These are phyloP conservation scores for Nepenthes gracilis DNA, from an alignment of 148 eudicot species.

Conservation along the genomic window DNA sequence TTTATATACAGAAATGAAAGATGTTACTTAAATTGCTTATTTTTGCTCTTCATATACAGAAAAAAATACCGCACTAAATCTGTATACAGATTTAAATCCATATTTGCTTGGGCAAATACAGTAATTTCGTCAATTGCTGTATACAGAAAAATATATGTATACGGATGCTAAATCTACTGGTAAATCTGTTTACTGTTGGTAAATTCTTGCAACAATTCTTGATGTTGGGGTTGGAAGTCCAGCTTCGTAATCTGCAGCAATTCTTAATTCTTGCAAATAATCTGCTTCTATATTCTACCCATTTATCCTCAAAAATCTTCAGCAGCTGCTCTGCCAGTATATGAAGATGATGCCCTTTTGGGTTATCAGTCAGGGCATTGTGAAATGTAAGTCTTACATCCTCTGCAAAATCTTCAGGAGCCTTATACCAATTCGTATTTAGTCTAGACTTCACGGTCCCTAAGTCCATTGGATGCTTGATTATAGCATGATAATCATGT, in stretches of 20 bases:
- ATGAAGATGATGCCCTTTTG: constrained; percentile 81
- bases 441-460: constrained; percentile 86
- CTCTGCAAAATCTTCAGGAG: constrained; percentile 76
- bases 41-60: too few species aligned
- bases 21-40: too few species aligned
- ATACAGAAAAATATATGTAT: too few species aligned
- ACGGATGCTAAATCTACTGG: too few species aligned
- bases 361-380: constrained; percentile 90
- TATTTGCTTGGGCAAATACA: too few species aligned
- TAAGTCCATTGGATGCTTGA: constrained; percentile 89
- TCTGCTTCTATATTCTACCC: constrained; percentile 62
- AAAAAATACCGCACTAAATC: too few species aligned
- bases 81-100: too few species aligned
- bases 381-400: constrained; percentile 87
- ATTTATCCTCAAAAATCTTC: constrained; percentile 75
- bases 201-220: constrained; percentile 8
- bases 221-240: constrained; percentile 44
- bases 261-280: constrained; percentile 32
- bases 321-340: constrained; percentile 64
- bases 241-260: constrained; percentile 29
- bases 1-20: too few species aligned
- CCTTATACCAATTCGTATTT: constrained; percentile 53
- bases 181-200: too few species aligned
- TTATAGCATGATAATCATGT: constrained; percentile 73
- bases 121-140: too few species aligned